Base-by-base conservation (phyloP, 2,329 filamentous ascomycete species). In the Verticillium isaacii region DNA sequence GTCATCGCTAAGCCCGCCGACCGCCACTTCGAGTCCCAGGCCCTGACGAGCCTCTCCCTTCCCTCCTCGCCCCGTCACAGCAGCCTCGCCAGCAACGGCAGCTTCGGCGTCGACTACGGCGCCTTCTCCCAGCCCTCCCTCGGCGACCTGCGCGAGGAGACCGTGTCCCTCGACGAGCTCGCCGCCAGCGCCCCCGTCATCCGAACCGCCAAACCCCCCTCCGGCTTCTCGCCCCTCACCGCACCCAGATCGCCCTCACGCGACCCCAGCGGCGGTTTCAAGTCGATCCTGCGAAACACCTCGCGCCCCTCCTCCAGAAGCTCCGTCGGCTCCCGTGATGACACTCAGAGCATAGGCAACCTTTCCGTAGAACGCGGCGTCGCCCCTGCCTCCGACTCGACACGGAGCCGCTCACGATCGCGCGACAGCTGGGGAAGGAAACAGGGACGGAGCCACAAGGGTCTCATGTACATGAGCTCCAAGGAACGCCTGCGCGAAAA, bases 201-300 rank as follows among this genome's bases (percentile, higher is more conserved):
- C 68, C 88, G 89, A 66, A 96, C 93, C 36, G 86, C 92, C 36
- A 93, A 93, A 73, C 89, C 89, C 8, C 91, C 91, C 0, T 92
- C 90, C 58, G 91, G 90, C 60, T 86, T 88, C 68, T 93, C 90
- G 32, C 77, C 87, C 19, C 76, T 91, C 59, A 92, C 89, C n/a
- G 85, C 88, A 0, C 82, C 82, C 62, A 87, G 81, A 64, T 85
- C 78, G 32, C 79, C 81, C 23, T 75, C 76, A 60, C 80, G 79
- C 63, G 83, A 84, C 34, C 73, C 77, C 50, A 70, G 76, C 2
- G 75, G 76, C 52, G 84, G 85, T 14, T 71, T 91, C 54, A 85
- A 82, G 68, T 85, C 83, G 52, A 82, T 90, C 52, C 77, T 91
- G 56, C 81, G 85, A 65, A 79, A 73, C 68, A 80, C 79, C 56